Evolutionary conservation across 345 rosid genomes (phyloP).

Genomic region (Reutealis trisperma): DNA sequence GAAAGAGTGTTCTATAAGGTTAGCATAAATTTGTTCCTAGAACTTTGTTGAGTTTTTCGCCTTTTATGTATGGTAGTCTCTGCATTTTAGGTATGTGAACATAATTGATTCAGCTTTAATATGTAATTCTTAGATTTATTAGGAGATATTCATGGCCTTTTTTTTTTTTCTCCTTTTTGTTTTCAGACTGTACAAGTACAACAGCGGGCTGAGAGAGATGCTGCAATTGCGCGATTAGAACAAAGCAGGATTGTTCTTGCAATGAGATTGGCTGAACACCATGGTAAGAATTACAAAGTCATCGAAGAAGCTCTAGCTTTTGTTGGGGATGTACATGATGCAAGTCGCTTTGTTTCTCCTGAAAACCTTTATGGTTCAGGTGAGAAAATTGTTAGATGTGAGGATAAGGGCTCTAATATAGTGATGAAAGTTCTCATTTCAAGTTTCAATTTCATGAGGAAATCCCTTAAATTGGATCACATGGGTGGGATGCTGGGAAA

Average conservation of each 20-base stretch:
- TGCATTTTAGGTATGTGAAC: not conserved
- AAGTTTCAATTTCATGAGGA: constrained; percentile 60
- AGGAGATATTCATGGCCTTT: not conserved
- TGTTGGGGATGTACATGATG: constrained; percentile 64
- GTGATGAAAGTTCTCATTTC: constrained; percentile 51
- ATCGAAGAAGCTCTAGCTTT: constrained; percentile 87
- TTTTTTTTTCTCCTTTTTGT: not conserved
- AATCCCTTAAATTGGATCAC: constrained; percentile 53
- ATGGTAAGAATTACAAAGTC: constrained; percentile 79
- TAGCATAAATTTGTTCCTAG: not conserved
- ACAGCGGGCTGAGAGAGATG: constrained; percentile 88
- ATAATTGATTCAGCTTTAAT: not conserved
- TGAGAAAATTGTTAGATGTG: constrained; percentile 27
- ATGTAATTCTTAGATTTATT: not conserved
- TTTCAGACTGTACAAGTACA: constrained; percentile 73
- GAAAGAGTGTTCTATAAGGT: not conserved
- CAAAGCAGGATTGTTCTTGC: constrained; percentile 92
- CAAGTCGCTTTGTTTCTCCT: constrained; percentile 52
- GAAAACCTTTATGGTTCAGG: constrained; percentile 51
- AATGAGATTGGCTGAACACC: constrained; percentile 79
- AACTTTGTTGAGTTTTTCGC: not conserved
- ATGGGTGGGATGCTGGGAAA: constrained; percentile 72
- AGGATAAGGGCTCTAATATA: constrained; percentile 37
- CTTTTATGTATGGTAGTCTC: not conserved
- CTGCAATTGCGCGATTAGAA: constrained; percentile 80